Conservation (phyloP, 75 land plant species). For the Isoetes taiwanensis region DNA sequence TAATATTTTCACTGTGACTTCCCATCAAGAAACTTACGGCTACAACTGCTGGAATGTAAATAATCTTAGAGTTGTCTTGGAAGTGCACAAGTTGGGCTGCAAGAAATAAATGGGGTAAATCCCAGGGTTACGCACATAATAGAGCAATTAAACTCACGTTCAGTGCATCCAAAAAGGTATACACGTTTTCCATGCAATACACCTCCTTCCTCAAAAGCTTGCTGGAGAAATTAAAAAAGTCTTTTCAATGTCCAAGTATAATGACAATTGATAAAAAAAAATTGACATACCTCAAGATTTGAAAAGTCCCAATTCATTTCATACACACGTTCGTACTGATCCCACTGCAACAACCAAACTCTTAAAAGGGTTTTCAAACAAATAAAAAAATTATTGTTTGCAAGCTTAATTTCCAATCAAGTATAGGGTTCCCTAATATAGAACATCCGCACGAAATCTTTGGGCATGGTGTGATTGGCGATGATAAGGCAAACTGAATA, state of each 20-base stretch:
- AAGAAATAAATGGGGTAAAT: conserved; percentile 8
- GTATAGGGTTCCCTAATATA: too few relatives aligned
- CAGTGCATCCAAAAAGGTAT: conserved; percentile 89
- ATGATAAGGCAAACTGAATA: too few relatives aligned
- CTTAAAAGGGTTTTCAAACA: too few relatives aligned
- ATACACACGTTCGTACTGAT: conserved; percentile 67
- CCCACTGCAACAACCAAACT: conserved; percentile 46
- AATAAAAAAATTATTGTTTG: too few relatives aligned
- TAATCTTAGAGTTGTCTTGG: conserved; percentile 41
- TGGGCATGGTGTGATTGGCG: too few relatives aligned
- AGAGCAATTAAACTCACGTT: conserved; percentile 39
- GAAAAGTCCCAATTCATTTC: conserved; percentile 77
- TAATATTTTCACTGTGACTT: neutral
- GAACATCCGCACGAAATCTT: too few relatives aligned
- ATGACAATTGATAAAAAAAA: neutral
- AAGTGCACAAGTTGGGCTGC: conserved; percentile 69
- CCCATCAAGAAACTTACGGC: conserved; percentile 42
- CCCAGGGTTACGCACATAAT: neutral
- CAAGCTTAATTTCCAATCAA: too few relatives aligned
- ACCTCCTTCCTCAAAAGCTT: conserved; percentile 86
- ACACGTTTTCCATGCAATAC: conserved; percentile 63
- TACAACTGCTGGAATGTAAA: conserved; percentile 77
- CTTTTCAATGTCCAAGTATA: neutral
- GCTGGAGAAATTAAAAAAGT: conserved; percentile 19
- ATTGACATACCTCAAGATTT: conserved; percentile 54